phyloP scores from a whole-genome alignment of 768 basidiomycete genomes.

The Leucosporidium yakuticum region DNA sequence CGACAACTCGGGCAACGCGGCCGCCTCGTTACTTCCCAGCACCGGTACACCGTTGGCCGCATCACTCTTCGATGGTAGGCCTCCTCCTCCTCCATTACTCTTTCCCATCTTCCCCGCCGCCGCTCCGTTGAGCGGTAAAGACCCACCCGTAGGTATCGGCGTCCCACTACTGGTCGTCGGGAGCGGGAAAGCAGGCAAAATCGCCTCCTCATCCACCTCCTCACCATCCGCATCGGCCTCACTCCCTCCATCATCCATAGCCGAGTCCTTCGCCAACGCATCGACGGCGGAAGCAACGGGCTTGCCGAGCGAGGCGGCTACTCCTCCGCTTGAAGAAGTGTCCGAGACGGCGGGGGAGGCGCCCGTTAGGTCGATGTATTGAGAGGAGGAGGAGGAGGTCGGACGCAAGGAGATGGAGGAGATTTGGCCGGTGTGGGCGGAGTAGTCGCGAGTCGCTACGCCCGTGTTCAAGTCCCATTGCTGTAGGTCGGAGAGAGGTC shows the following conservation, averaged over 20 bases:
- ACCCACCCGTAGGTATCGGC: no score
- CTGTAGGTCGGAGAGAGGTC: slow-evolving; percentile 48
- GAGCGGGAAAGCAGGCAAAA: not conserved
- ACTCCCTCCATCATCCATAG: not conserved
- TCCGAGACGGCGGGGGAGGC: not conserved
- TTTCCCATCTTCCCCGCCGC: no score
- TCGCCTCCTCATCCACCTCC: slow-evolving; percentile 31
- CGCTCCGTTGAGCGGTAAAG: not conserved
- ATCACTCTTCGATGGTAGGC: not conserved
- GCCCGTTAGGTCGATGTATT: slow-evolving; percentile 1
- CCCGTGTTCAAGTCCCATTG: slow-evolving; percentile 99
- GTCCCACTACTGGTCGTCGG: slow-evolving; percentile 7
- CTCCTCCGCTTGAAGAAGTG: not conserved
- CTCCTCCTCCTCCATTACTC: no score
- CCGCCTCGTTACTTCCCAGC: not conserved
- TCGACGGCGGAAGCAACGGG: not conserved
- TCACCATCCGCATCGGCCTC: slow-evolving; percentile 16
- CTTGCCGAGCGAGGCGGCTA: not conserved
- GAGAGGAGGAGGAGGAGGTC: slow-evolving; percentile 33
- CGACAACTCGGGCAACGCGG: slow-evolving; percentile 53
- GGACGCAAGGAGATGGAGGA: slow-evolving; percentile 75
- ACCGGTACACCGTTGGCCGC: slow-evolving; percentile 3
- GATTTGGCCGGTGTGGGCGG: slow-evolving; percentile 75
- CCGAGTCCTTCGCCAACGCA: not conserved
- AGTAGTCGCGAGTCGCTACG: slow-evolving; percentile 65